Evolutionary conservation across 352 stramenopile genomes (phyloP), one percentile per base, ranked within the genome.

Genomic region (Phytopythium chamaehyphon): DNA sequence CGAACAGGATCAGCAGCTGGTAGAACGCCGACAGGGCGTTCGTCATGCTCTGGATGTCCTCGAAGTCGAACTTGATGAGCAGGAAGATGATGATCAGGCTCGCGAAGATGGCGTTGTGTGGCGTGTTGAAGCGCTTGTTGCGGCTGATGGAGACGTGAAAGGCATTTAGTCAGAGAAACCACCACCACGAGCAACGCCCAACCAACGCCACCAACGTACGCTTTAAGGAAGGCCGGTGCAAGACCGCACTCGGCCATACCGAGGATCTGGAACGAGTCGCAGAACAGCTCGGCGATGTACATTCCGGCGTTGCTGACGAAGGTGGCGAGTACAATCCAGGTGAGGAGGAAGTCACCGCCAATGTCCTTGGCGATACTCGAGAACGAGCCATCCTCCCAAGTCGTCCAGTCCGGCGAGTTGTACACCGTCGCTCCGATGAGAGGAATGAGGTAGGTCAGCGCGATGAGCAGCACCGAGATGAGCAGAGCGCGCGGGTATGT

Each of bases 271-370:
- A 90, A 97, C 26, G 90, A 82, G 70, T 98, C 93, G 7, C 73
- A 77, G n/a, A 83, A 95, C 45, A 98, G 87, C 66, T 98, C 92
- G 6, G 90, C 83, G 62, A 96, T 83, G 65, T 97, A 98, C 59
- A 97, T 76, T 18, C 86, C 93, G 31, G 97, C 71, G 58, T 97
- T 97, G 44, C 74, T 89, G 38, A 92, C 81, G 42, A 90, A 87
- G 2, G 89, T 85, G 18, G 90, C 82, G 35, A 96, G 64, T 16
- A 97, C 73, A 37, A 95, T 82, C 86, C 92, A 98, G 5, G 67
- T 79, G 42, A 78, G 83, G 3, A 98, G 71, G 72, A 87, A 97
- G 9, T 69, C 59, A 33, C 93, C 80, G 19, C 80, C 93, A 26
- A 84, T 83, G 47, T 92, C 78, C 24, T 96, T 68, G 10, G 79